These are phyloP conservation scores for Heliamphora pulchella DNA, from an alignment of 179 eudicot genomes.

Conservation along the genomic window DNA sequence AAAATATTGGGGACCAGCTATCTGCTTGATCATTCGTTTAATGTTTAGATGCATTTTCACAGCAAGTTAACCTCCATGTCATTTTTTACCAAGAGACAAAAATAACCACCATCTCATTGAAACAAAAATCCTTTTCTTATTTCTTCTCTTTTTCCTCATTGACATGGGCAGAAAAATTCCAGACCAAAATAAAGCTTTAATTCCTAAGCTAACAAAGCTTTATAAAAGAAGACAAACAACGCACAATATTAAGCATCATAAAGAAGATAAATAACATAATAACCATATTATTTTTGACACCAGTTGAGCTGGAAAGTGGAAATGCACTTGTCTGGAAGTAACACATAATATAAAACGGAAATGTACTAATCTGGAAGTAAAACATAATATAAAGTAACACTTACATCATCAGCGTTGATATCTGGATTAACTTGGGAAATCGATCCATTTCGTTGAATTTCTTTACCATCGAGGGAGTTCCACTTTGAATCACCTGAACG, in stretches of 20 bases:
- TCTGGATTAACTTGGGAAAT: conserved; percentile 43
- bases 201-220: neutral
- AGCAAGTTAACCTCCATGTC: too few species aligned
- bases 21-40: neutral
- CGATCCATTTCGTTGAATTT: conserved; percentile 52
- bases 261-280: neutral
- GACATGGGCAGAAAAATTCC: neutral
- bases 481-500: conserved; percentile 37
- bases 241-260: neutral
- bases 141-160: too few species aligned
- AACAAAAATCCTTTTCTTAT: neutral
- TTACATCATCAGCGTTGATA: conserved; percentile 53
- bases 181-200: neutral
- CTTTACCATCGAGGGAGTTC: conserved; percentile 40
- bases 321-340: neutral
- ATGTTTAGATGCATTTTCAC: neutral
- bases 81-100: too few species aligned
- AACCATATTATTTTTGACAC: neutral
- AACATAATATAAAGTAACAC: conserved; percentile 21
- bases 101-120: neutral
- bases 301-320: neutral
- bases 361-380: neutral
- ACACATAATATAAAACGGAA: neutral
- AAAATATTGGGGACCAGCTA: neutral
- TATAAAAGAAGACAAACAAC: neutral